Percentiles rank a stretch among this genome's conserved stretches.
These are phyloP conservation scores for Ustilago nuda DNA, from an alignment of 1,284 basidiomycete genomes.

Conservation along the genomic window DNA sequence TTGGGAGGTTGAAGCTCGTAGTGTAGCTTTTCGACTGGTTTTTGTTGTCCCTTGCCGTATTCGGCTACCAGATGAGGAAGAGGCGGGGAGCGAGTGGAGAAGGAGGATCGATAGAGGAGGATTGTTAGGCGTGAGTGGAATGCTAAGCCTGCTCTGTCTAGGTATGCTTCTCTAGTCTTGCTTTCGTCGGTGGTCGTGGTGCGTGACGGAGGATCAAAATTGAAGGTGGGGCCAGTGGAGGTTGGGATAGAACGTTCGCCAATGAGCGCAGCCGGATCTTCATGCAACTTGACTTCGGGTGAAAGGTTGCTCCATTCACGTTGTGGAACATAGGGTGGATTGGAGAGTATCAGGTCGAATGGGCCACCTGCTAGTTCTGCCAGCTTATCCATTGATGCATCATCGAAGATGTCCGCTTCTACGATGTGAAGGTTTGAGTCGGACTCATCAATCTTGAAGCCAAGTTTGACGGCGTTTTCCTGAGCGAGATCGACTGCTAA, in stretches of 20 bases:
- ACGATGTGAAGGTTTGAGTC: slow-evolving; percentile 18
- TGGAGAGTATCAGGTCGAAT: slow-evolving; percentile 38
- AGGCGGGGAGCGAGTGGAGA: not conserved
- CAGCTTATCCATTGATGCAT: slow-evolving; percentile 23
- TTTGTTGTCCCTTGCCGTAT: slow-evolving; percentile 44
- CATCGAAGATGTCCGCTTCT: slow-evolving; percentile 35
- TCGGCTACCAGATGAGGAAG: slow-evolving; percentile 38
- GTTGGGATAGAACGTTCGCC: slow-evolving; percentile 26
- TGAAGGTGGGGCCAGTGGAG: not conserved
- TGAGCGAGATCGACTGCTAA: slow-evolving; percentile 26
- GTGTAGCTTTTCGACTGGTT: slow-evolving; percentile 22
- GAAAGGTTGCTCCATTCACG: slow-evolving; percentile 27
- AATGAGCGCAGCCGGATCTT: slow-evolving; percentile 42
- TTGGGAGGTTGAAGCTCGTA: slow-evolving; percentile 9
- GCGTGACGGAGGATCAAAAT: not conserved
- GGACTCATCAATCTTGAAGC: not conserved
- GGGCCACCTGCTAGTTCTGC: slow-evolving; percentile 16
- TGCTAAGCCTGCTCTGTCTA: slow-evolving; percentile 24
- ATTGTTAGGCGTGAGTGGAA: slow-evolving; percentile 34
- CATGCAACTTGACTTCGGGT: slow-evolving; percentile 28
- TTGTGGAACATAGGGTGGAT: slow-evolving; percentile 47
- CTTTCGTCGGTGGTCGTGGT: not conserved
- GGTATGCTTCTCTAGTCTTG: slow-evolving; percentile 6
- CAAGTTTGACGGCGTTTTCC: slow-evolving; percentile 37
- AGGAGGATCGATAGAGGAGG: slow-evolving; percentile 22